A percentile compares a stretch with the other conserved stretches of the same genome.
phyloP scores from a whole-genome alignment of 805 yeast species.

The Candida dajiaensis region DNA sequence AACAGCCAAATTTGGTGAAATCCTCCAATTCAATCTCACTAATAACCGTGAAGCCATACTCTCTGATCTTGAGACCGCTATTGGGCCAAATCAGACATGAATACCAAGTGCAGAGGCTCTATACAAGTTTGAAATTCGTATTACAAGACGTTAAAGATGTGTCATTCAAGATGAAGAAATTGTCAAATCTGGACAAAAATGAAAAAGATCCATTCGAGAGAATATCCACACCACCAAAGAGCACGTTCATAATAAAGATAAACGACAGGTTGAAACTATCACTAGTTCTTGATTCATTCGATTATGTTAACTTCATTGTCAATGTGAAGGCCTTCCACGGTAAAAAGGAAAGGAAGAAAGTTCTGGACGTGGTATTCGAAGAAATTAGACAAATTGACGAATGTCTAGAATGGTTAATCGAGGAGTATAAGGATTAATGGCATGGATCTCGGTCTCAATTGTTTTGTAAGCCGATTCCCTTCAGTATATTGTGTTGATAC shows the following conservation, averaged over 20 bases:
- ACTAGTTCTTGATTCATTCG: constrained; percentile 15
- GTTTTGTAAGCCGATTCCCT: neutral
- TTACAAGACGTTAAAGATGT: constrained; percentile 5
- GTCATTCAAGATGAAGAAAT: constrained; percentile 12
- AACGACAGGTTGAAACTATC: constrained; percentile 6
- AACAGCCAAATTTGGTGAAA: constrained; percentile 16
- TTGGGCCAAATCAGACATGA: constrained; percentile 57
- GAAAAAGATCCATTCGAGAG: constrained; percentile 15
- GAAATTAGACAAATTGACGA: constrained; percentile 49
- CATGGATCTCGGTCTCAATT: neutral
- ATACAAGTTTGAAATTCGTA: constrained; percentile 11
- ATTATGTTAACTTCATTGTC: constrained; percentile 17
- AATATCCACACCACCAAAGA: constrained; percentile 19
- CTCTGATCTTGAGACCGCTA: constrained; percentile 47
- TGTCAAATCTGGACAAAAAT: constrained; percentile 11
- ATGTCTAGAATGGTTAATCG: constrained; percentile 49
- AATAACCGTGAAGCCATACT: constrained; percentile 31
- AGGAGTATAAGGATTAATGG: constrained; percentile 7
- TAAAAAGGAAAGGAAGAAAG: constrained; percentile 18
- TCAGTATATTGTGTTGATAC: too few species aligned
- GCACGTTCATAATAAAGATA: constrained; percentile 28
- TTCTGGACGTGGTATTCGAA: constrained; percentile 42
- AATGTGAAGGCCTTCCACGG: constrained; percentile 9
- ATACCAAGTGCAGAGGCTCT: constrained; percentile 26
- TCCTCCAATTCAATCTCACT: constrained; percentile 1